phyloP scores from a whole-genome alignment of 2,329 filamentous ascomycete genomes.

The Aspergillus cejpii region DNA sequence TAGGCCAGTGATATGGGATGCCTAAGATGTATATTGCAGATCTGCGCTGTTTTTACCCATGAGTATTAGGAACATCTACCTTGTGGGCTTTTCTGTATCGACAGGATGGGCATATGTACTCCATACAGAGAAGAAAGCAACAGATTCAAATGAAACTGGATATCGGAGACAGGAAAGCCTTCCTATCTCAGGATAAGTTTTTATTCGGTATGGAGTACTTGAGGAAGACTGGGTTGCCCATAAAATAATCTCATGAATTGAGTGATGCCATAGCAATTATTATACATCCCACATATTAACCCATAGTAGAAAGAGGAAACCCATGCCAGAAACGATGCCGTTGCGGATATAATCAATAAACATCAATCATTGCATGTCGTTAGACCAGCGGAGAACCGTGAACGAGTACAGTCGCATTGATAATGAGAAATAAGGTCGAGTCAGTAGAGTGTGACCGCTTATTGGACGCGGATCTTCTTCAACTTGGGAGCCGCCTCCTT shows the following conservation, averaged over 20 bases:
- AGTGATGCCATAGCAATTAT: not conserved
- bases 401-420: not conserved
- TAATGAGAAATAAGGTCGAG: not conserved
- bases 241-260: not conserved
- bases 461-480: conserved; percentile 48
- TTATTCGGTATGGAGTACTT: no score
- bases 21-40: no score
- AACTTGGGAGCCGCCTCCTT: conserved; percentile 46
- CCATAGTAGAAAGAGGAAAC: not conserved
- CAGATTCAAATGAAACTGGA: no score
- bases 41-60: no score
- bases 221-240: no score
- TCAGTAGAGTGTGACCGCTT: not conserved
- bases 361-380: not conserved
- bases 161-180: no score
- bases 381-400: not conserved
- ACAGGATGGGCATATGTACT: no score
- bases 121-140: not conserved
- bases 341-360: not conserved
- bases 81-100: no score
- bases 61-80: no score
- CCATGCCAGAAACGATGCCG: not conserved
- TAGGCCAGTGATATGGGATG: no score
- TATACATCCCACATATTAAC: not conserved
- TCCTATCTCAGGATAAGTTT: no score